Percentiles rank a stretch among this genome's conserved stretches.
Evolutionary conservation across 225 moss, liverwort and hornwort genomes (phyloP).

Genomic region (Climacium dendroides): DNA sequence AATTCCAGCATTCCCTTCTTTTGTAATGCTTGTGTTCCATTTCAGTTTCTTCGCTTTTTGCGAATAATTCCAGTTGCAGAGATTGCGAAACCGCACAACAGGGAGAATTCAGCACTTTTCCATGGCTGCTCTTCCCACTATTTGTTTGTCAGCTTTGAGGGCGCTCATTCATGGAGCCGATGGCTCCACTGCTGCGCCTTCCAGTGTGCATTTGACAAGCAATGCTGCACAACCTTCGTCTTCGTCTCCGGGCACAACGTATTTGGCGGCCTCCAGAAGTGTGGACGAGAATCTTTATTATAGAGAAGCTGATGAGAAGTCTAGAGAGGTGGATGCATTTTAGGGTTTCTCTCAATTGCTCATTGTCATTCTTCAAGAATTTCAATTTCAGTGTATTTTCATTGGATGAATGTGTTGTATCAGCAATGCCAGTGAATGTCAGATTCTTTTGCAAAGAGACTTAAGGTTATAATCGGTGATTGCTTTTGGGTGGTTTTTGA

Average conservation of each 20-base stretch:
- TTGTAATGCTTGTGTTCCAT: neutral
- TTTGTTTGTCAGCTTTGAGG: constrained; percentile 37
- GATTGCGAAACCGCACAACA: neutral
- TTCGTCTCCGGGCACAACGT: neutral
- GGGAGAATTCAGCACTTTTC: neutral
- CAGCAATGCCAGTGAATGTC: neutral
- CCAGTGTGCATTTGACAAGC: neutral
- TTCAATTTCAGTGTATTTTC: neutral
- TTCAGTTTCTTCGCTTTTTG: neutral
- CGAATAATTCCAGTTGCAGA: neutral
- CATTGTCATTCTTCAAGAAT: neutral
- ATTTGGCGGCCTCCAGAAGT: neutral
- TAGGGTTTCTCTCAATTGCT: neutral
- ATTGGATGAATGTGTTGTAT: neutral
- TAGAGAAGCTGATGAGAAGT: constrained; percentile 18
- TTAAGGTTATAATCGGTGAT: neutral
- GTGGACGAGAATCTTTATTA: constrained; percentile 1
- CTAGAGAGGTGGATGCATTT: constrained; percentile 2
- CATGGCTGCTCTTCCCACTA: constrained; percentile 26
- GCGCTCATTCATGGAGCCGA: constrained; percentile 5
- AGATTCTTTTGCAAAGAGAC: neutral
- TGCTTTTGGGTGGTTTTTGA: neutral
- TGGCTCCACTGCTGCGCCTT: neutral
- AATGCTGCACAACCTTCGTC: neutral
- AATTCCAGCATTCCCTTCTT: neutral